Conservation (phyloP, 257 asterid species). For the Plectranthus barbatus region DNA sequence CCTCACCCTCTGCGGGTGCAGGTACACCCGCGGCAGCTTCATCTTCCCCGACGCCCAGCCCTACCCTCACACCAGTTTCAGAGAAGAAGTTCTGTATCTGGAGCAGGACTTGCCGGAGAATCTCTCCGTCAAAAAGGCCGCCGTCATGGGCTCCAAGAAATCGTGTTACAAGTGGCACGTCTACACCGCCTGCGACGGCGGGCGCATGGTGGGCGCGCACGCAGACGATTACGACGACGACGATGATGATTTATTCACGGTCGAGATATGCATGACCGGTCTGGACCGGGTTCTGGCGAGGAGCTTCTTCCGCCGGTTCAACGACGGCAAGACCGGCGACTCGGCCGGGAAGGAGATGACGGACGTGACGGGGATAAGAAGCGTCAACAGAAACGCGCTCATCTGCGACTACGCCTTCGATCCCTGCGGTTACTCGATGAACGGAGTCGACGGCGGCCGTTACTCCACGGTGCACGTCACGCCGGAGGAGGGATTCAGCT, state of each 20-base stretch:
- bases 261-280: conserved; percentile 90
- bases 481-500: conserved; percentile 94
- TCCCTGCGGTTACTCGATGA: conserved; percentile 97
- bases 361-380: conserved; percentile 47
- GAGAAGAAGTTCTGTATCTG: conserved; percentile 57
- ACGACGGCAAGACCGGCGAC: conserved; percentile 50
- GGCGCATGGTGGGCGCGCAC: conserved; percentile 12
- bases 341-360: conserved; percentile 84
- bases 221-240: neutral
- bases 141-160: conserved; percentile 52
- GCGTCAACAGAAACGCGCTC: conserved; percentile 41
- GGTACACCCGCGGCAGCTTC: conserved; percentile 88
- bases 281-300: conserved; percentile 59
- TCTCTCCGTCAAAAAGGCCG: conserved; percentile 46
- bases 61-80: conserved; percentile 66
- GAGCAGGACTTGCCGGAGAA: conserved; percentile 45
- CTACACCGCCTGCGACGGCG: conserved; percentile 50
- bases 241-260: conserved; percentile 29
- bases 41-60: conserved; percentile 90
- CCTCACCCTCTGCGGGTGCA: conserved; percentile 53
- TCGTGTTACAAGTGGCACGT: conserved; percentile 88
- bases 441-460: conserved; percentile 62
- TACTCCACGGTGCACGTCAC: conserved; percentile 95
- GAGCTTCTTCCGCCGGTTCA: conserved; percentile 51
- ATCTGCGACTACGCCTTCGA: conserved; percentile 87